Base-by-base conservation (phyloP, 2,329 filamentous ascomycete genomes). In the Calonectria naviculata region DNA sequence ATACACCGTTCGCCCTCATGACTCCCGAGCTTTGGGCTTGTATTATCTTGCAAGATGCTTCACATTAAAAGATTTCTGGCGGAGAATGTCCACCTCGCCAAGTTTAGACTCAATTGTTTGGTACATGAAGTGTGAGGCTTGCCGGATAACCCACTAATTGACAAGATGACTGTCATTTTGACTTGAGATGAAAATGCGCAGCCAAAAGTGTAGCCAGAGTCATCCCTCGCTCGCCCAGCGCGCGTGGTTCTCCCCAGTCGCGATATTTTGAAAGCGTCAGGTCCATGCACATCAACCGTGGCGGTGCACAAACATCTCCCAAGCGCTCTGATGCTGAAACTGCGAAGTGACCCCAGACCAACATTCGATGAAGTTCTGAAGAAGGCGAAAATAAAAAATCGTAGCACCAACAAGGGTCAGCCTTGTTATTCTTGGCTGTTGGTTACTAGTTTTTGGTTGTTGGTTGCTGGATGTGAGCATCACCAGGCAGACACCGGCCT, bases 1-100 rank as follows among this genome's bases (percentile, higher is more conserved):
- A 70, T 66, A 65, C 15, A 61, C 41, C 54, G 34, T 66, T 34
- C 36, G 38, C 52, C 61, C 29, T 29, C 29, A 21, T n/a, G 26
- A 41, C 52, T 52, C 15, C 7, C 6, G 29, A 15, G 29, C 31
- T 44, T 54, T 38, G 46, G 68, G 56, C 63, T 66, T 70, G 68
- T 70, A 66, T 70, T 29, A 29, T 34, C 24, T 28, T 29, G 24
- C 52, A 38, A 34, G 38, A 38, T 21, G 28, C 36, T 62, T n/a
- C 13, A 64, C 41, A 46, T 5, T 49, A n/a, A 64, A n/a, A 64
- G 21, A 26, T 64, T 64, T 49, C 42, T 58, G 52, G 52, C 52
- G 13, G 52, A 38, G 52, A 58, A 38, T 58, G 52, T 38, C 34
- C 26, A 58, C n/a, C 34, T 58, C 52, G 21, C 52, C 52, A 38